Base-by-base conservation (phyloP, 1,284 basidiomycete species). In the Amylostereum areolatum region DNA sequence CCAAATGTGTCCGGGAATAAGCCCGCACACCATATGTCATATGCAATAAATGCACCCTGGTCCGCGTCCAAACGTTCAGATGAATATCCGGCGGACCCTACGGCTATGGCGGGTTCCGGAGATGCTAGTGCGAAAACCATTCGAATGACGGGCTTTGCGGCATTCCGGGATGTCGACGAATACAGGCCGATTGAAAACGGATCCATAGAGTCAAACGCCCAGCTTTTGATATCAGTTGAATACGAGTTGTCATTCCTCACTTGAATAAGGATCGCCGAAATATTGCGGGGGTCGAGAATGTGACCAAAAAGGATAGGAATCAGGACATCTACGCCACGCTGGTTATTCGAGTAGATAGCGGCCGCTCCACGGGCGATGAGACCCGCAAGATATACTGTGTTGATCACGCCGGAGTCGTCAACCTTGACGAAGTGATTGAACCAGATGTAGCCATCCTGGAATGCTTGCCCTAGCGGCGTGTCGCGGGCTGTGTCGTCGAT, bases 371-470 rank as follows among this genome's bases (percentile, higher is more conserved):
- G 58, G 30, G 47, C 48, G 43, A 66, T 55, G 27, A 55, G 52
- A 18, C 31, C 31, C 53, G 35, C 55, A 24, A 66, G 57, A 47
- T 47, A 58, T 29, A 47, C 40, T 35, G 37, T 46, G 50, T 57
- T 58, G 35, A 65, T 45, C 35, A 59, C 45, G 11, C 44, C 41
- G 28, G 27, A 35, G 32, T 65, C 49, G 28, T 56, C 45, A n/a
- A 58, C 49, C 45, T 64, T 62, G 53, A 67, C 52, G 40, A 62
- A 67, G 49, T 68, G 65, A 42, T 57, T 67, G 57, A 67, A 65
- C 31, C 59, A 57, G 4, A 65, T 55, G 18, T 48, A 36, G 28
- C 52, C 54, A 24, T 59, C 48, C 5, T 46, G 25, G 49, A 63
- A 63, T 7, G 43, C 46, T 3, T 53, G 40, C 1, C n/a, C 29